Evolutionary conservation across 2,329 filamentous ascomycete species (phyloP).

Genomic region (Chrysoporthe austroafricana): DNA sequence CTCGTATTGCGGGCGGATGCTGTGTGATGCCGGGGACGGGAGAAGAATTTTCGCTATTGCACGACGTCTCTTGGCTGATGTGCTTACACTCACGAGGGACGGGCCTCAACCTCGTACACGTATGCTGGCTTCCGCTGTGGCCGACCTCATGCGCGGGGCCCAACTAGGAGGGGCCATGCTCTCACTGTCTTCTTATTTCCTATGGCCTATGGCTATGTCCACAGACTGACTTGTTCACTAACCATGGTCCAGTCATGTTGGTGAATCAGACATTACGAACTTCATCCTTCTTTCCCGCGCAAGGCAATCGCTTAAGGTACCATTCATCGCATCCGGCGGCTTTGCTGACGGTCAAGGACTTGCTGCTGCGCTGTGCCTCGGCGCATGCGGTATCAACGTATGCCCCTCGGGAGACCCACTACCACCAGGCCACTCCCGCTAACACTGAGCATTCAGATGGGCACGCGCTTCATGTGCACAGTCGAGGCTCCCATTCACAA

Average conservation of each 20-base stretch:
- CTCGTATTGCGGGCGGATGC: not conserved
- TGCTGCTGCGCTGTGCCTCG: slow-evolving; percentile 85
- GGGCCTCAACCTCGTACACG: not conserved
- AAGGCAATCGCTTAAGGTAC: slow-evolving; percentile 79
- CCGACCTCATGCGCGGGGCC: not conserved
- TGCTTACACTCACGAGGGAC: not conserved
- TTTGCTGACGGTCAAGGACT: slow-evolving; percentile 95
- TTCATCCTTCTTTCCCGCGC: slow-evolving; percentile 86
- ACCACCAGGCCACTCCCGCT: not conserved
- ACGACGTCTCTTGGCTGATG: not conserved
- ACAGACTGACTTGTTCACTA: not conserved
- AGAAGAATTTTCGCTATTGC: not conserved
- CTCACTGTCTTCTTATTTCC: too few species aligned
- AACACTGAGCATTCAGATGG: slow-evolving; percentile 61
- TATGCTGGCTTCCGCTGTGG: not conserved
- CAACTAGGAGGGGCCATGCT: too few species aligned
- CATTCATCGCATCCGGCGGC: slow-evolving; percentile 94
- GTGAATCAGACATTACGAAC: slow-evolving; percentile 86
- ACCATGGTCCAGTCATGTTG: slow-evolving; percentile 63
- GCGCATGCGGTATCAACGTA: slow-evolving; percentile 85
- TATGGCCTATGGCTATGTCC: too few species aligned
- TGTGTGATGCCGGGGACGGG: not conserved
- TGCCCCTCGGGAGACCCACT: not conserved
- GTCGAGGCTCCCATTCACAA: slow-evolving; percentile 88
- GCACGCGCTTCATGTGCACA: slow-evolving; percentile 96